phyloP scores from a whole-genome alignment of 257 asterid species.

The Capsicum pubescens region DNA sequence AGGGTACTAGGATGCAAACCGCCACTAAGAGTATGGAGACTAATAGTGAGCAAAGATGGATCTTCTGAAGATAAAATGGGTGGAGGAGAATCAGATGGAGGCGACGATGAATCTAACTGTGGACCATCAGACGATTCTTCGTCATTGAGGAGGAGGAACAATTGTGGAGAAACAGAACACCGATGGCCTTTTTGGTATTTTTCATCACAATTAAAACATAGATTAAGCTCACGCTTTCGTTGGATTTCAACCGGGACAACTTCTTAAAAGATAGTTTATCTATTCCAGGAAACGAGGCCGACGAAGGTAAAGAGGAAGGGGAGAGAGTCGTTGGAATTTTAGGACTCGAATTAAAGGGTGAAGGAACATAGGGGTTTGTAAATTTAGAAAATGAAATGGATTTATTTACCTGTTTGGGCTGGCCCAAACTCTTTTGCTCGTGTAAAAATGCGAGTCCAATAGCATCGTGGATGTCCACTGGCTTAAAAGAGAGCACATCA shows the following conservation, averaged over 20 bases:
- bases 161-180: no score
- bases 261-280: neutral
- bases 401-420: neutral
- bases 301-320: neutral
- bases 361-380: neutral
- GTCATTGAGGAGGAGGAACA: no score
- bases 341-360: neutral
- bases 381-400: neutral
- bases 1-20: no score
- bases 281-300: neutral
- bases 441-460: neutral
- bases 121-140: no score
- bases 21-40: no score
- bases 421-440: neutral
- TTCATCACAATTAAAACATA: no score
- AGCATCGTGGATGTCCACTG: neutral
- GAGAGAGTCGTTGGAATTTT: neutral
- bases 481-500: neutral
- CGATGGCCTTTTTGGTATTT: no score
- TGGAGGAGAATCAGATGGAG: no score
- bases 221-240: neutral
- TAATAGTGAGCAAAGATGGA: no score
- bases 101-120: no score
- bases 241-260: neutral
- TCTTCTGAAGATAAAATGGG: no score